Conservation (phyloP, 257 asterid species). For the Solanum okadae region DNA sequence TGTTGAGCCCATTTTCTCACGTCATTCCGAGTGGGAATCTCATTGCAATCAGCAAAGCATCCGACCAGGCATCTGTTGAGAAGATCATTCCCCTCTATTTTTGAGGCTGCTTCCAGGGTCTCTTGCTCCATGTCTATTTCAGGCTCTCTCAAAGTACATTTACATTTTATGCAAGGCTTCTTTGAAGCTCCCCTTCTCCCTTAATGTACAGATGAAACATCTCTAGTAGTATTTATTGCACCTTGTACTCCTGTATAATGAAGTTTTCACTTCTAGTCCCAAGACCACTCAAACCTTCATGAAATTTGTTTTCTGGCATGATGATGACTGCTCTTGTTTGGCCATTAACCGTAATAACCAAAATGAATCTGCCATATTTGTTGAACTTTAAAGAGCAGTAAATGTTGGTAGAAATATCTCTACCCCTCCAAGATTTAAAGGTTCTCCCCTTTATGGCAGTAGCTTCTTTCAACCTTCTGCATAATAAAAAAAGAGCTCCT, state of each 20-base stretch:
- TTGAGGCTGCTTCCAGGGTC: neutral
- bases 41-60: neutral
- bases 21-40: neutral
- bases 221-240: neutral
- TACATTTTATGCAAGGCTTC: neutral
- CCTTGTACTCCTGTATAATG: neutral
- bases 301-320: neutral
- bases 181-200: neutral
- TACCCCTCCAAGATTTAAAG: neutral
- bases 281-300: neutral
- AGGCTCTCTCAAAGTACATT: neutral
- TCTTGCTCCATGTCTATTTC: neutral
- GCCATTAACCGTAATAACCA: neutral
- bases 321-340: neutral
- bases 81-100: neutral
- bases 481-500: neutral
- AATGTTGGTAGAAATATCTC: neutral
- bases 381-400: neutral
- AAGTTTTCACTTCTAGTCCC: neutral
- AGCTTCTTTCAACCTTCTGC: neutral
- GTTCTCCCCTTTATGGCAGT: neutral
- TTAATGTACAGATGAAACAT: neutral
- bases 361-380: neutral
- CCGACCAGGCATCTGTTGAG: neutral
- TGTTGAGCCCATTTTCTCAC: neutral